These are phyloP conservation scores for Batrachochytrium dendrobatidis DNA, from an alignment of 371 early-diverging fungal species.

Conservation along the genomic window DNA sequence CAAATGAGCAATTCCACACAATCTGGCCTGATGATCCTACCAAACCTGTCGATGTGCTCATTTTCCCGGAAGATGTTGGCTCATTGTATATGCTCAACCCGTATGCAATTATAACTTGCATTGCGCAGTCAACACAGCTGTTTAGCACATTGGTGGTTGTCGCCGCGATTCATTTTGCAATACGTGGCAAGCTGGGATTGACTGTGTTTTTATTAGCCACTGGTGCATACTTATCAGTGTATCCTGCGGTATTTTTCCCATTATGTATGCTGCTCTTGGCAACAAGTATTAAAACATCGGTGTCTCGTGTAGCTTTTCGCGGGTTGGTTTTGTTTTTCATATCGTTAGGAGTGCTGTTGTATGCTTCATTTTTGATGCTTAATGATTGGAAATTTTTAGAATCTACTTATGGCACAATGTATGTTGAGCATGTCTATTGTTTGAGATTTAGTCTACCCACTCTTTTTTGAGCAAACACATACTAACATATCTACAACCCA, in stretches of 20 bases:
- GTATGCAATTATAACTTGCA: constrained; percentile 61
- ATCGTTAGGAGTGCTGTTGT: constrained; percentile 44
- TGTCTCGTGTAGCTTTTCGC: not conserved
- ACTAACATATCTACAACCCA: not conserved
- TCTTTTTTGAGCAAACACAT: constrained; percentile 1
- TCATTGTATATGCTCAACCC: constrained; percentile 75
- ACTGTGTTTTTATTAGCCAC: constrained; percentile 64
- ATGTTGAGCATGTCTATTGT: constrained; percentile 17
- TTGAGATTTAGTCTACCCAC: not conserved
- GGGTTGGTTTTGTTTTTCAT: constrained; percentile 18
- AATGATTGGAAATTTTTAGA: constrained; percentile 67
- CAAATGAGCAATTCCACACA: constrained; percentile 7
- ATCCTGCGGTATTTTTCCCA: constrained; percentile 71
- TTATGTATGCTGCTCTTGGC: constrained; percentile 50
- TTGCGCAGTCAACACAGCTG: constrained; percentile 64
- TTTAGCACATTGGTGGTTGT: constrained; percentile 68
- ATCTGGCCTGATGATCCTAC: constrained; percentile 18
- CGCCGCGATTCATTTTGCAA: constrained; percentile 56
- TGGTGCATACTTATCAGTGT: constrained; percentile 71
- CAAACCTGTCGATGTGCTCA: constrained; percentile 21
- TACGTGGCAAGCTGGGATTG: constrained; percentile 40
- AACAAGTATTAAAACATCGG: not conserved
- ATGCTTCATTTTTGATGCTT: constrained; percentile 49
- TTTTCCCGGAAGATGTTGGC: constrained; percentile 24
- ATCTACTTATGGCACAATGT: constrained; percentile 73